Conservation (phyloP, 1,284 basidiomycete species). For the Puccinia horiana region DNA sequence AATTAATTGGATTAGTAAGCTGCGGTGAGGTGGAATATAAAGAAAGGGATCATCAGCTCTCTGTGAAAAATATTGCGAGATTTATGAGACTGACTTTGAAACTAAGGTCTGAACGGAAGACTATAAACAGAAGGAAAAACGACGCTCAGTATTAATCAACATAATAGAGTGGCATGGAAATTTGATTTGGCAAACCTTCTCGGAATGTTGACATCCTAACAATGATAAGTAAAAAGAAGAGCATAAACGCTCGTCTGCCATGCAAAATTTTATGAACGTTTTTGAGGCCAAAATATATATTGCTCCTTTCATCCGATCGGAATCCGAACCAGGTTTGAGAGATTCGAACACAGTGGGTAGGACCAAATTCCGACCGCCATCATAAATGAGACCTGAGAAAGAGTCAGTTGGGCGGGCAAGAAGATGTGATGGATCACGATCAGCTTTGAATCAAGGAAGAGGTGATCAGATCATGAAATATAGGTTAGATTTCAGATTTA, state of each 20-base stretch:
- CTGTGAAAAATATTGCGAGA: conserved; percentile 56
- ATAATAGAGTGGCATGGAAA: background rate
- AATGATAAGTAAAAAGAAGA: conserved; percentile 71
- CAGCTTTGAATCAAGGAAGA: background rate
- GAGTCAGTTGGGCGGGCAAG: background rate
- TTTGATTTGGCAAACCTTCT: conserved; percentile 67
- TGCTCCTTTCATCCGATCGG: conserved; percentile 94
- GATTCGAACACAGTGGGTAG: background rate
- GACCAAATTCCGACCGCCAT: conserved; percentile 34
- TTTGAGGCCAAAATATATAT: conserved; percentile 83
- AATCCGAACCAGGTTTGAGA: conserved; percentile 68
- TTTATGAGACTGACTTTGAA: conserved; percentile 51
- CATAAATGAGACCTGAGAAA: conserved; percentile 26
- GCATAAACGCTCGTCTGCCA: conserved; percentile 70
- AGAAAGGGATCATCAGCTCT: background rate
- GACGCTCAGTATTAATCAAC: conserved; percentile 1
- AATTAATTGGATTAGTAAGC: conserved; percentile 22
- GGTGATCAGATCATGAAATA: background rate
- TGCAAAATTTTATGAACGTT: conserved; percentile 65
- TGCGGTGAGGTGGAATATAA: background rate
- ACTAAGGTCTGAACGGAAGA: conserved; percentile 87
- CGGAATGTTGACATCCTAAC: conserved; percentile 82
- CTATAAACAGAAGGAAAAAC: conserved; percentile 25
- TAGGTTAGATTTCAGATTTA: background rate
- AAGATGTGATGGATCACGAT: background rate